Evolutionary conservation across 352 stramenopile genomes (phyloP), one percentile per base, ranked within the genome.

Genomic region (Phytopythium mirpurense): DNA sequence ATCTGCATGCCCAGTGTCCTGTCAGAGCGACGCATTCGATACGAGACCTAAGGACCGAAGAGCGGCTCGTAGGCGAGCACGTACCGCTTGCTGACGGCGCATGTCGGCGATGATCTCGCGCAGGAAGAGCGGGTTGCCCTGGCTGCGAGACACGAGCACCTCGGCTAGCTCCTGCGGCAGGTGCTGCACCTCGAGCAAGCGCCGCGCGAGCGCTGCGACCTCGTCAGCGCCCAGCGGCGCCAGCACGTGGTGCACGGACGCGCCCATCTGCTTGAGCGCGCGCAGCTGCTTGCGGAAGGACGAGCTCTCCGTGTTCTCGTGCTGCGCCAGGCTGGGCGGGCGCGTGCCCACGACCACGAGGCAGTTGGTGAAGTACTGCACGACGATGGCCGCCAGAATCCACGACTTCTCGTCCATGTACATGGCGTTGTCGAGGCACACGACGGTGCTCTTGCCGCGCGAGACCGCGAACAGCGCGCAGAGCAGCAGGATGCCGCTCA

Each of bases 381-480:
- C 78, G 32, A 93, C 74, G 37, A 88, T 88, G 12, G 81, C 79
- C 11, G 86, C 67, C n/a, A 95, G 52, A 27, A 78, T 74, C 84
- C 84, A 95, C 34, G 78, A 91, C 62, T 90, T 87, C 50, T 85
- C 81, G 51, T 95, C 84, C 80, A 93, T 92, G 54, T 90, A 81
- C 82, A 92, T 93, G 16, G 84, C 84, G 46, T 78, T 91, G 56
- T 95, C 84, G 34, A 95, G 71, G 40, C 76, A 90, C 40, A 95
- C 86, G 1, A 95, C 63, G 0, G 79, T 86, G 11, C 69, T 68
- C 15, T 70, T 65, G 26, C 88, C 67, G 10, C 83, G 82, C 2
- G 80, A 90, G 56, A 95, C 86, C 3, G 80, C 83, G 32, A 93
- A 71, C 10, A 95, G 64, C 9, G 76, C 78, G 51, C 78, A 93